Base-by-base conservation (phyloP, 768 basidiomycete genomes). In the Macrolepiota fuliginosa region DNA sequence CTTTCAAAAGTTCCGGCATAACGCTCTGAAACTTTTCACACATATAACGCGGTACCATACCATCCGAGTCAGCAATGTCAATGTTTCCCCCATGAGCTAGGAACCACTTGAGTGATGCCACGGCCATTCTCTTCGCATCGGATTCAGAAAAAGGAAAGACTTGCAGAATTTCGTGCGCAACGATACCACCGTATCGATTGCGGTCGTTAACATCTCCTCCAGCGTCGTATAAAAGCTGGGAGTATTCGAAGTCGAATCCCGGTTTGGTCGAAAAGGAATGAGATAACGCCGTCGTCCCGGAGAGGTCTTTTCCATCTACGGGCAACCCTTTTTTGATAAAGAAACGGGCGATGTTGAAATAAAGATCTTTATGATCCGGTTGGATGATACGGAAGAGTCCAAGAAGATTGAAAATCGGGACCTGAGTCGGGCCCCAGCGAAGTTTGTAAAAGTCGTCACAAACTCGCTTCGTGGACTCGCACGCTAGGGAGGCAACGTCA, bases 261-360 rank as follows among this genome's bases (percentile, higher is more conserved):
- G 79, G 78, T 62, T 79, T 77, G 12, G 77, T 79, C 4, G 77
- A 77, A 50, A 81, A 73, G 6, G 72, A 68, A 65, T 79, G 77
- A 9, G 74, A 71, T 6, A 82, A 58, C 7, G 79, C 76, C 2
- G 74, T 73, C 6, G 79, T 73, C 1, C 79, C 80, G 0, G 79
- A 79, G 13, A 78, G 58, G 64, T 80, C 79, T 12, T 54, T 66
- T 7, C 73, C 74, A 54, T 79, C 71, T 1, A 78, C 74, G 6
- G 76, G 75, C 0, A 79, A 71, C 13, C 66, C 73, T 1, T 66
- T 65, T 12, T 68, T 19, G 40, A 76, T 72, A 42, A 78, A 68
- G 63, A 72, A 79, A 6, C 68, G 69, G 4, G 74, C 74, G 15
- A 78, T 69, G 1, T 62, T 64, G 37, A 78, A 61, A 52, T 76